Evolutionary conservation across 805 yeast species (phyloP).

Genomic region (Yarrowia sp.): DNA sequence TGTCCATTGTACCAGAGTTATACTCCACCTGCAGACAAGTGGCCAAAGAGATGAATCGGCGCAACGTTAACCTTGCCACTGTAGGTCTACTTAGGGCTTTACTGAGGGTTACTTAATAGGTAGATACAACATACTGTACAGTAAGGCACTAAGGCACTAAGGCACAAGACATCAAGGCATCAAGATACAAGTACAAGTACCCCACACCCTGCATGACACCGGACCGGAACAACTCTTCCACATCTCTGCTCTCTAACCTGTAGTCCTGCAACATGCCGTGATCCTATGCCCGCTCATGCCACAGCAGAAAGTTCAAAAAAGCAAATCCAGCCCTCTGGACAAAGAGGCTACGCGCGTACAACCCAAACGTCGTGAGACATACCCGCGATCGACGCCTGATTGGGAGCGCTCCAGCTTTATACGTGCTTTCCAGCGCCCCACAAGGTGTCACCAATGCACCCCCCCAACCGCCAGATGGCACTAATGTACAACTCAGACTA

Average conservation of each 20-base stretch:
- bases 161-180: too few species aligned
- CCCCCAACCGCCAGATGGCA: background rate
- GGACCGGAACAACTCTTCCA: too few species aligned
- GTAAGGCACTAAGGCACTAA: too few species aligned
- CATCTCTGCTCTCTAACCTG: too few species aligned
- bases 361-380: background rate
- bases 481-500: background rate
- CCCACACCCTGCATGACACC: background rate
- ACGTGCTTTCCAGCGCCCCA: background rate
- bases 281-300: background rate
- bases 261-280: background rate
- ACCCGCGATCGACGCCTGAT: slow-evolving; percentile 10
- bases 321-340: background rate
- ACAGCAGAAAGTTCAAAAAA: background rate
- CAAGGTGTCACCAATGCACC: background rate
- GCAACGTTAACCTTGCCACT: background rate
- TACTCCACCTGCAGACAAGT: background rate
- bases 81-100: background rate
- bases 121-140: too few species aligned
- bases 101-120: too few species aligned
- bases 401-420: background rate
- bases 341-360: background rate
- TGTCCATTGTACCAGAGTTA: background rate
- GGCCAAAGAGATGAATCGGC: background rate
- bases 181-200: too few species aligned